A percentile compares a stretch with the other conserved stretches of the same genome.
These are phyloP conservation scores for Fusarium setosum DNA, from an alignment of 2,329 filamentous ascomycete species.

Conservation along the genomic window DNA sequence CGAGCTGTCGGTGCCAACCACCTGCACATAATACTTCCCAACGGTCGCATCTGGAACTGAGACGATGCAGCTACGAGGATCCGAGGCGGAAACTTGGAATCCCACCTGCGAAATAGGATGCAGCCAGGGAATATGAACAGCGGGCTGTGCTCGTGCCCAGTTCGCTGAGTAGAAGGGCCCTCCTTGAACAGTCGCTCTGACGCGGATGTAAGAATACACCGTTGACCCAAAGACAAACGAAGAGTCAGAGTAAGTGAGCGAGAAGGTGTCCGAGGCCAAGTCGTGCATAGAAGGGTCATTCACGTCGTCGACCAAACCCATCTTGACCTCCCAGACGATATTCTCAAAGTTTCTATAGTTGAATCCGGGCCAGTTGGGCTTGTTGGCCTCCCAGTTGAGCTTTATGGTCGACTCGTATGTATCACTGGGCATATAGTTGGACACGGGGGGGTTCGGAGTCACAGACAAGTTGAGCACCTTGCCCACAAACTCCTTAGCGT, in stretches of 20 bases:
- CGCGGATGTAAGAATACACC: background rate
- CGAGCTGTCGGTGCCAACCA: background rate
- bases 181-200: background rate
- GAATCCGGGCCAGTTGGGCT: background rate
- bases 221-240: background rate
- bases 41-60: background rate
- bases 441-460: background rate
- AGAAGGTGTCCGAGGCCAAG: background rate
- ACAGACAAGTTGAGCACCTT: background rate
- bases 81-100: background rate
- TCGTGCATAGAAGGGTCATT: background rate
- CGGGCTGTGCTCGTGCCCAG: background rate
- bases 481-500: background rate
- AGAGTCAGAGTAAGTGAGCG: background rate
- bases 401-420: background rate
- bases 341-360: background rate
- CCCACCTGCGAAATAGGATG: background rate
- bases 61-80: background rate
- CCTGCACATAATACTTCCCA: background rate
- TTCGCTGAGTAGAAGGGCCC: background rate
- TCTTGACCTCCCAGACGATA: background rate
- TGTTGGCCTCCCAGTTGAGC: background rate
- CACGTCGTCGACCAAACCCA: background rate
- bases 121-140: background rate
- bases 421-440: background rate